phyloP scores from a whole-genome alignment of 202 grass and related monocot genomes.

The Miscanthus sacchariflorus region DNA sequence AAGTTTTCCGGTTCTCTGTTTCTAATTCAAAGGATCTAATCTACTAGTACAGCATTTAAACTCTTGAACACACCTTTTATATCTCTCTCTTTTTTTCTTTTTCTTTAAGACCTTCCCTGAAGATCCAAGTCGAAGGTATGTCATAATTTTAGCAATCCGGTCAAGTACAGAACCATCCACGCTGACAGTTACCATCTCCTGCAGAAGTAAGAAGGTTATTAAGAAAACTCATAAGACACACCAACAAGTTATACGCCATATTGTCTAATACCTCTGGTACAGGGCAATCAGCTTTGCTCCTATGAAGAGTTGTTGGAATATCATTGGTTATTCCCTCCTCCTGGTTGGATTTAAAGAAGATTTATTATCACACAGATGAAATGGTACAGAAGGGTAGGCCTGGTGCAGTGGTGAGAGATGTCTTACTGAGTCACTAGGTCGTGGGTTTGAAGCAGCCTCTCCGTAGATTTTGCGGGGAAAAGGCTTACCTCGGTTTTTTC shows the following conservation, averaged over 20 bases:
- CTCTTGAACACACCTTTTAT: slow-evolving; percentile 59
- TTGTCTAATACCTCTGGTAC: slow-evolving; percentile 69
- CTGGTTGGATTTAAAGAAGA: slow-evolving; percentile 57
- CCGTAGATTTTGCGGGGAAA: too few relatives aligned
- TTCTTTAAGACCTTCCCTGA: slow-evolving; percentile 98
- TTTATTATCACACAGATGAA: background rate
- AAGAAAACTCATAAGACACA: slow-evolving; percentile 19
- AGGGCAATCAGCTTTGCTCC: slow-evolving; percentile 98
- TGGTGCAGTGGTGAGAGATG: too few relatives aligned
- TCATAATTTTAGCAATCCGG: slow-evolving; percentile 99
- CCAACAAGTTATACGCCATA: background rate
- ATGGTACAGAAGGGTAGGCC: background rate
- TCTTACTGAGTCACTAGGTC: too few relatives aligned
- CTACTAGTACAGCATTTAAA: background rate
- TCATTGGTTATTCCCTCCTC: slow-evolving; percentile 89
- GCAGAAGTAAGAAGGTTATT: slow-evolving; percentile 48
- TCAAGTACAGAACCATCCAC: slow-evolving; percentile 98
- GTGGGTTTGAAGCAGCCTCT: too few relatives aligned
- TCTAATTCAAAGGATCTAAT: slow-evolving; percentile 34
- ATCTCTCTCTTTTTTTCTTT: slow-evolving; percentile 92
- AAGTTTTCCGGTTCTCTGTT: slow-evolving; percentile 25
- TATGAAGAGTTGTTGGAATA: slow-evolving; percentile 97
- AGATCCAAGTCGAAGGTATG: slow-evolving; percentile 95
- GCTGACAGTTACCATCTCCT: slow-evolving; percentile 97
- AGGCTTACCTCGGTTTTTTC: too few relatives aligned